phyloP scores from a whole-genome alignment of 352 stramenopile genomes.

The Phytophthora capsici region DNA sequence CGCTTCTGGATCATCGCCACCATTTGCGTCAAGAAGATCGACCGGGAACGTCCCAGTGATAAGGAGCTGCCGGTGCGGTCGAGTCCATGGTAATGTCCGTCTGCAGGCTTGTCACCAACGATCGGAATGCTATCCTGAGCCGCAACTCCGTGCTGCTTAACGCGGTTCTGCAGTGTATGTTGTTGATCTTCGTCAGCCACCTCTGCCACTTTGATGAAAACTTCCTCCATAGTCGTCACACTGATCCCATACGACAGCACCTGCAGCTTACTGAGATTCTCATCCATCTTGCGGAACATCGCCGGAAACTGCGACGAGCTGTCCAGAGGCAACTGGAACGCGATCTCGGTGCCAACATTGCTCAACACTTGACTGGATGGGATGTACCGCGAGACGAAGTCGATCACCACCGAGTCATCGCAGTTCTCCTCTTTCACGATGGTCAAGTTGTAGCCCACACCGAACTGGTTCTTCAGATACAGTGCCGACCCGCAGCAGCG shows the following conservation, averaged over 20 bases:
- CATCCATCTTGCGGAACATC: conserved; percentile 65
- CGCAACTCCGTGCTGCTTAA: conserved; percentile 21
- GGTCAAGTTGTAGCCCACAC: conserved; percentile 73
- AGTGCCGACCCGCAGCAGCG: conserved; percentile 63
- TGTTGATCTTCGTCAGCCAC: conserved; percentile 51
- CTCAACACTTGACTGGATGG: conserved; percentile 48
- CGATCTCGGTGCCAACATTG: conserved; percentile 67
- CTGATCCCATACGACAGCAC: conserved; percentile 65
- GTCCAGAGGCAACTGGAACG: conserved; percentile 64
- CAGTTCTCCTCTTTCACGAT: conserved; percentile 58
- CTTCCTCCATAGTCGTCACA: conserved; percentile 86
- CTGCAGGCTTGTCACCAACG: conserved; percentile 23
- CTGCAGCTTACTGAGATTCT: conserved; percentile 36
- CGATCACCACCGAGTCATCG: conserved; percentile 40
- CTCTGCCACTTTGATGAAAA: conserved; percentile 80
- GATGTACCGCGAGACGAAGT: conserved; percentile 39
- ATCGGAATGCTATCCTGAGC: conserved; percentile 29
- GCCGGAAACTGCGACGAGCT: conserved; percentile 46
- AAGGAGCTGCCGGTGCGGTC: conserved; percentile 24
- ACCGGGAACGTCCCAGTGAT: conserved; percentile 10
- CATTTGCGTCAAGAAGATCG: conserved; percentile 31
- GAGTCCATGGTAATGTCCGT: conserved; percentile 17
- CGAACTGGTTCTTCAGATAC: conserved; percentile 77
- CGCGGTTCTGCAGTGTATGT: conserved; percentile 48
- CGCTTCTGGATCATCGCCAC: conserved; percentile 30